Conservation (phyloP, 2,329 filamentous ascomycete species). For the Cytospora paraplurivora region DNA sequence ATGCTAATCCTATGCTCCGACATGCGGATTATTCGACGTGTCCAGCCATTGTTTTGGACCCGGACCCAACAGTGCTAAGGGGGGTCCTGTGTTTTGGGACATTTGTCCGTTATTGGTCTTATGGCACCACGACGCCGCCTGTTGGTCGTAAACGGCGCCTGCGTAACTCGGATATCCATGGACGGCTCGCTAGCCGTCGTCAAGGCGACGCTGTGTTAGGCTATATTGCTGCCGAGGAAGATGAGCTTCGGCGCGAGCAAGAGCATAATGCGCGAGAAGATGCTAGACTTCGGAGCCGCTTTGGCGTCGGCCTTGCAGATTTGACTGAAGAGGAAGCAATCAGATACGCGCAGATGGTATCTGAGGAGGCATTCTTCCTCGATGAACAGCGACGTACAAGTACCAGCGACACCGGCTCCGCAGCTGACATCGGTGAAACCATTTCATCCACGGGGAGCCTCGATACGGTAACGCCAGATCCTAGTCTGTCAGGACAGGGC, state of each 20-base stretch:
- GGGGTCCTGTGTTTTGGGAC: constrained; percentile 87
- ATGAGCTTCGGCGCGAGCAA: constrained; percentile 76
- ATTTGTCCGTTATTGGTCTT: constrained; percentile 90
- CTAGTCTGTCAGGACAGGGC: constrained; percentile 49
- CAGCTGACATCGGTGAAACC: constrained; percentile 50
- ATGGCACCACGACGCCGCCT: constrained; percentile 79
- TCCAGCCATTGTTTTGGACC: constrained; percentile 82
- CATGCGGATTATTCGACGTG: constrained; percentile 79
- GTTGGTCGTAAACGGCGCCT: constrained; percentile 77
- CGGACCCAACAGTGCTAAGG: constrained; percentile 80
- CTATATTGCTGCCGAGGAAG: constrained; percentile 84
- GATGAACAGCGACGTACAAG: constrained; percentile 60
- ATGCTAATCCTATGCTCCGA: constrained; percentile 58
- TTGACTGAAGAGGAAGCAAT: constrained; percentile 68
- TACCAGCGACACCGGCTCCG: constrained; percentile 52
- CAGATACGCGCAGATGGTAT: constrained; percentile 67
- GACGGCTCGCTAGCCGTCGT: constrained; percentile 52
- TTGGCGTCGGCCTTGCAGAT: constrained; percentile 76
- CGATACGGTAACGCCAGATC: constrained; percentile 58
- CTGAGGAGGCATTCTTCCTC: constrained; percentile 59
- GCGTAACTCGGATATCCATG: constrained; percentile 65
- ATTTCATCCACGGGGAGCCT: constrained; percentile 46
- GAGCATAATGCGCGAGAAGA: constrained; percentile 67
- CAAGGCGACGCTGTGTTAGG: constrained; percentile 71
- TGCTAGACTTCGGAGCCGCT: constrained; percentile 73